A percentile compares a stretch with the other conserved stretches of the same genome.
Evolutionary conservation across 345 rosid genomes (phyloP).

Genomic region (Dipteronia dyeriana): DNA sequence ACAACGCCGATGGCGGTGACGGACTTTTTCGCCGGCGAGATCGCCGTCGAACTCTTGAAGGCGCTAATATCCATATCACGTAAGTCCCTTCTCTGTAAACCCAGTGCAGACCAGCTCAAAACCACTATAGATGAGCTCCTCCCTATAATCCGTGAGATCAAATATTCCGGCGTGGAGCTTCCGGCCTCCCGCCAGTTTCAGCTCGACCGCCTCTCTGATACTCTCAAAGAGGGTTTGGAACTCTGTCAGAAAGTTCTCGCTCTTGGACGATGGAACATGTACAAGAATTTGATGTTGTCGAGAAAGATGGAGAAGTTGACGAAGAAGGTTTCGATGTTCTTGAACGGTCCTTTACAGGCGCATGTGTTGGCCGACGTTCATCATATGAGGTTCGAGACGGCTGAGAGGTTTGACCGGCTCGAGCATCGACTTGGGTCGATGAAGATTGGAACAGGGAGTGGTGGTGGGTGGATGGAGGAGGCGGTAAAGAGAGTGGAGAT

Average conservation of each 20-base stretch:
- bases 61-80: slow-evolving; percentile 36
- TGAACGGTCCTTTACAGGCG: slow-evolving; percentile 42
- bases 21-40: slow-evolving; percentile 71
- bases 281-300: slow-evolving; percentile 43
- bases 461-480: slow-evolving; percentile 60
- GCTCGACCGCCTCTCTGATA: slow-evolving; percentile 49
- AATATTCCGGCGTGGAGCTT: slow-evolving; percentile 79
- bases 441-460: slow-evolving; percentile 48
- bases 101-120: slow-evolving; percentile 44
- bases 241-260: slow-evolving; percentile 43
- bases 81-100: slow-evolving; percentile 45
- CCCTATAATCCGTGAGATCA: slow-evolving; percentile 65
- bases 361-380: slow-evolving; percentile 73
- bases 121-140: slow-evolving; percentile 30
- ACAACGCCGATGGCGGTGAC: slow-evolving; percentile 46
- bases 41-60: slow-evolving; percentile 61
- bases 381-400: slow-evolving; percentile 39
- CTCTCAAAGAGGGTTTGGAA: slow-evolving; percentile 47
- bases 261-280: slow-evolving; percentile 67
- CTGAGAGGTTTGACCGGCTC: slow-evolving; percentile 56
- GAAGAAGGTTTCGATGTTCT: slow-evolving; percentile 43
- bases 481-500: slow-evolving; percentile 49
- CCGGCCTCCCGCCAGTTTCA: slow-evolving; percentile 63
- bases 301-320: slow-evolving; percentile 74
- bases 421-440: slow-evolving; percentile 56